phyloP scores from a whole-genome alignment of 768 basidiomycete species.

The Mycena chlorophos region DNA sequence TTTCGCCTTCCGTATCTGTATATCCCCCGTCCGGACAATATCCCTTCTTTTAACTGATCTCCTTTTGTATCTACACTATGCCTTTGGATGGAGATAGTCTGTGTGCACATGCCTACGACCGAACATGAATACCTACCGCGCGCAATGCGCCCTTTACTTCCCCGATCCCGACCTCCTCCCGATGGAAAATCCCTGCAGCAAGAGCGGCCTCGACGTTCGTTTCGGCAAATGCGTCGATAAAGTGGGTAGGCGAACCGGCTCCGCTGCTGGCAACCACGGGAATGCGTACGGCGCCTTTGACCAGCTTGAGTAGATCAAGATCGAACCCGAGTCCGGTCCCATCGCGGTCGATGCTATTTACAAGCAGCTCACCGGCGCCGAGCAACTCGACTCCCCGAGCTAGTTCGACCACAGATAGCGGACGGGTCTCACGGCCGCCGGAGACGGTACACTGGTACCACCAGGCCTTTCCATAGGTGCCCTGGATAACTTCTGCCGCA shows the following conservation, averaged over 20 bases:
- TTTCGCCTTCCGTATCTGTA: conserved; percentile 23
- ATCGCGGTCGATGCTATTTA: conserved; percentile 97
- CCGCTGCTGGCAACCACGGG: conserved; percentile 96
- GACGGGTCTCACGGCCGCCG: conserved; percentile 83
- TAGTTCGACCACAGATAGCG: conserved; percentile 88
- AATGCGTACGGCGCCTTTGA: conserved; percentile 75
- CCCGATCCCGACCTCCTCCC: conserved; percentile 79
- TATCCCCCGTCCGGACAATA: conserved; percentile 21
- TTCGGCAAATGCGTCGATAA: conserved; percentile 79
- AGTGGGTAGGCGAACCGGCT: conserved; percentile 81
- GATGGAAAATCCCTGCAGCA: conserved; percentile 97
- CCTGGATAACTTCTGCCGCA: conserved; percentile 58
- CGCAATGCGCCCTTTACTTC: conserved; percentile 71
- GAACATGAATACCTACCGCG: conserved; percentile 50
- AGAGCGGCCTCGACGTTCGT: conserved; percentile 88
- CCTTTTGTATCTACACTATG: conserved; percentile 14
- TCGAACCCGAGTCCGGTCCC: conserved; percentile 94
- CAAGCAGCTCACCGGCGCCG: conserved; percentile 91
- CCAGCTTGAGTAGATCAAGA: conserved; percentile 72
- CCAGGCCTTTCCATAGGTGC: conserved; percentile 78
- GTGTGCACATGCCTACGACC: conserved; percentile 26
- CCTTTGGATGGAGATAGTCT: conserved; percentile 23
- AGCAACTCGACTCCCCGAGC: conserved; percentile 85
- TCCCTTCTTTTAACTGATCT: conserved; percentile 18
- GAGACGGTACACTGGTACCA: conserved; percentile 99